phyloP scores from a whole-genome alignment of 371 early-diverging fungal species.

The Apophysomyces variabilis region DNA sequence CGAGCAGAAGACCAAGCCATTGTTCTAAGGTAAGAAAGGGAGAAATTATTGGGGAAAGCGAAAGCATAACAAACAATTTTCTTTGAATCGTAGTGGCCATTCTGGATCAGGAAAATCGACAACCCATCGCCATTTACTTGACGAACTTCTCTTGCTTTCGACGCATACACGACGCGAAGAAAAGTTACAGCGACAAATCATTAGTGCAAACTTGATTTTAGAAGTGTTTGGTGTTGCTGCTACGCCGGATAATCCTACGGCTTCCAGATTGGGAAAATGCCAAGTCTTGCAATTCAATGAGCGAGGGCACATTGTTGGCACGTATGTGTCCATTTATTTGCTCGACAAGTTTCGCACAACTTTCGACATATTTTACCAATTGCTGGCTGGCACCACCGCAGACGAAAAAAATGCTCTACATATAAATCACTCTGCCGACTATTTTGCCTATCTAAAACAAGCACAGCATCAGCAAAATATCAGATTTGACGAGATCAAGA shows the following conservation, averaged over 20 bases:
- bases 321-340: slow-evolving; percentile 76
- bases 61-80: background rate
- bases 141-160: slow-evolving; percentile 67
- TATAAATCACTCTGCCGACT: slow-evolving; percentile 50
- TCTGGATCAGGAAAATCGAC: slow-evolving; percentile 82
- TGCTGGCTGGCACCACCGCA: slow-evolving; percentile 63
- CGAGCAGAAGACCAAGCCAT: slow-evolving; percentile 40
- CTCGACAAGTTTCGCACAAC: slow-evolving; percentile 80
- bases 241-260: slow-evolving; percentile 62
- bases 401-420: slow-evolving; percentile 65
- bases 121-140: slow-evolving; percentile 62
- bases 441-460: slow-evolving; percentile 60
- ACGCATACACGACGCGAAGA: slow-evolving; percentile 57
- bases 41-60: background rate
- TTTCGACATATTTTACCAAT: slow-evolving; percentile 86
- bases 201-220: slow-evolving; percentile 59
- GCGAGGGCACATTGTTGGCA: slow-evolving; percentile 78
- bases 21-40: slow-evolving; percentile 32
- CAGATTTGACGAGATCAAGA: slow-evolving; percentile 59
- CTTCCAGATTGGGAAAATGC: slow-evolving; percentile 73
- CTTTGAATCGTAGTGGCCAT: slow-evolving; percentile 55
- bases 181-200: slow-evolving; percentile 65
- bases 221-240: slow-evolving; percentile 69
- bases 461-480: slow-evolving; percentile 26
- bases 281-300: slow-evolving; percentile 83